phyloP scores from a whole-genome alignment of 768 basidiomycete genomes.

The Pleurotus giganteus region DNA sequence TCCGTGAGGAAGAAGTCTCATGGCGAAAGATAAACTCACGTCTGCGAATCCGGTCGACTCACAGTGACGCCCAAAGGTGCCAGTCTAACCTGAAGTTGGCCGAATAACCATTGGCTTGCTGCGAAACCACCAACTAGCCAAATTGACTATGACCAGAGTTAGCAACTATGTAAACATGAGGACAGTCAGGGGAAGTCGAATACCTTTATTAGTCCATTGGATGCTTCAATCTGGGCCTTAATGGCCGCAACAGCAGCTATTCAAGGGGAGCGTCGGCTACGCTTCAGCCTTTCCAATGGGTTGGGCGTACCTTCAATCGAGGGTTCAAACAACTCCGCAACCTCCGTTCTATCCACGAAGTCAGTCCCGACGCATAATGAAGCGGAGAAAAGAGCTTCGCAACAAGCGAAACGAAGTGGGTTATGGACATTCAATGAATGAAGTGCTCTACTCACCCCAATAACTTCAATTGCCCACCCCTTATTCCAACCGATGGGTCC shows the following conservation, averaged over 20 bases:
- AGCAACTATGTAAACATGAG: background rate
- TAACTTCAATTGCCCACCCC: slow-evolving; percentile 68
- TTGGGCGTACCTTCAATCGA: slow-evolving; percentile 54
- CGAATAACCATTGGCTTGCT: slow-evolving; percentile 78
- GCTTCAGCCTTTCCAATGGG: background rate
- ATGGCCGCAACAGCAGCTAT: slow-evolving; percentile 63
- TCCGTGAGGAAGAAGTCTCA: background rate
- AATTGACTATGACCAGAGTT: slow-evolving; percentile 49
- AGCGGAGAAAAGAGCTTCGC: background rate
- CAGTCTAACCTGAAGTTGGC: slow-evolving; percentile 70
- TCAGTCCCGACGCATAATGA: background rate
- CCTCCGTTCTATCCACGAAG: slow-evolving; percentile 34
- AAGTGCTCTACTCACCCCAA: slow-evolving; percentile 48
- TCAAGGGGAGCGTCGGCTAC: background rate
- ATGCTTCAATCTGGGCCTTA: slow-evolving; percentile 66
- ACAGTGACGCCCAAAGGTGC: slow-evolving; percentile 54
- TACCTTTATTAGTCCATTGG: slow-evolving; percentile 66
- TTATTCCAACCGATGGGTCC: slow-evolving; percentile 65
- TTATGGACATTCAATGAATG: background rate
- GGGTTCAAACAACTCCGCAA: slow-evolving; percentile 75
- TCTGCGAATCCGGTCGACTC: slow-evolving; percentile 77
- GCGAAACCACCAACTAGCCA: slow-evolving; percentile 85
- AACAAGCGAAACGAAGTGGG: background rate
- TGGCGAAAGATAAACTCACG: slow-evolving; percentile 39
- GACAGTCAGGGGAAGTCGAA: background rate